These are phyloP conservation scores for Pseudomassariella vexata DNA, from an alignment of 2,329 filamentous ascomycete species.

Conservation along the genomic window DNA sequence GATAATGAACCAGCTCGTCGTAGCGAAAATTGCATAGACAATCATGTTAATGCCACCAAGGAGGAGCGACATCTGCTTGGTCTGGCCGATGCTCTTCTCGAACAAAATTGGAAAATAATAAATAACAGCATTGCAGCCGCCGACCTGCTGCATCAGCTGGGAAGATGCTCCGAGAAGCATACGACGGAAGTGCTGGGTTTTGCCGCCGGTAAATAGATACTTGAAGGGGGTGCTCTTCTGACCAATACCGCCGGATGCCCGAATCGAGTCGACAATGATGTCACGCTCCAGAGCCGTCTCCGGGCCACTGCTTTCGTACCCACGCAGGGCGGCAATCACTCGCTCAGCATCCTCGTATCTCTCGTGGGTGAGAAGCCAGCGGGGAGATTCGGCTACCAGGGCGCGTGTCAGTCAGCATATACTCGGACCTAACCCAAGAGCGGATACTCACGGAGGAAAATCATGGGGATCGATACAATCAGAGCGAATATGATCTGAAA, in stretches of 20 bases:
- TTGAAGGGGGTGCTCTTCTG: slow-evolving; percentile 42
- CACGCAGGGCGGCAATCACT: slow-evolving; percentile 27
- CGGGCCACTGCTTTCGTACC: slow-evolving; percentile 42
- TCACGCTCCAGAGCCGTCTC: slow-evolving; percentile 55
- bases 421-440: no score
- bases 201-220: slow-evolving; percentile 54
- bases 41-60: slow-evolving; percentile 32
- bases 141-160: slow-evolving; percentile 59
- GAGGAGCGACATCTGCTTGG: slow-evolving; percentile 39
- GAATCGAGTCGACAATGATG: slow-evolving; percentile 58
- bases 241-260: slow-evolving; percentile 41
- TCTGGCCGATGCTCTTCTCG: slow-evolving; percentile 31
- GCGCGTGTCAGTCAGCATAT: slow-evolving; percentile 44
- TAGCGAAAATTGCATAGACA: slow-evolving; percentile 27
- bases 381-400: slow-evolving; percentile 9
- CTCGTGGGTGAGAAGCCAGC: slow-evolving; percentile 19
- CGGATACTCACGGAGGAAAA: slow-evolving; percentile 39
- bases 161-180: slow-evolving; percentile 54
- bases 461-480: slow-evolving; percentile 34
- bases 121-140: slow-evolving; percentile 51
- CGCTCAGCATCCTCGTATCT: slow-evolving; percentile 34
- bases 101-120: slow-evolving; percentile 60
- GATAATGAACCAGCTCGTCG: slow-evolving; percentile 35
- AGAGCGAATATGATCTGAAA: slow-evolving; percentile 40
- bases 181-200: slow-evolving; percentile 60